Percentiles rank a stretch among this genome's conserved stretches.
Conservation (phyloP, 2,329 filamentous ascomycete species). For the Dactylellina haptotyla region DNA sequence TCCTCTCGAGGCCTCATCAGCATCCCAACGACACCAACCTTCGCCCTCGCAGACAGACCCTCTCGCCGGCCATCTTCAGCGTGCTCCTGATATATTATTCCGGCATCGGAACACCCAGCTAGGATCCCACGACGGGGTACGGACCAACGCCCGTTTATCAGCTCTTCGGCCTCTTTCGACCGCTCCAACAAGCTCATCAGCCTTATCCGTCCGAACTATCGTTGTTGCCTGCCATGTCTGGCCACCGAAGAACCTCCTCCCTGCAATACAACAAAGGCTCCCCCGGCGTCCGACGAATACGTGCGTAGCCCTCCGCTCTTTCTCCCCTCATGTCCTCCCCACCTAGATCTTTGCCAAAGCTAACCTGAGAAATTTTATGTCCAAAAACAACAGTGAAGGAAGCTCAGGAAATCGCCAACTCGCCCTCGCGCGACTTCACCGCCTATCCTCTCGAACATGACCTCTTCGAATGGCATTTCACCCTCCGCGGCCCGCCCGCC, state of each 20-base stretch:
- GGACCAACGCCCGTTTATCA: too few species aligned
- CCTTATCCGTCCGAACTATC: too few species aligned
- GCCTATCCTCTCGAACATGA: conserved; percentile 86
- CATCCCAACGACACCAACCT: not conserved
- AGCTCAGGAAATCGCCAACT: conserved; percentile 82
- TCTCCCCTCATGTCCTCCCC: not conserved
- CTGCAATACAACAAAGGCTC: conserved; percentile 76
- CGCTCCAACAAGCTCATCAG: too few species aligned
- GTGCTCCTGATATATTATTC: too few species aligned
- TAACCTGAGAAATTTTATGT: conserved; percentile 21
- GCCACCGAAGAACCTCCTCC: conserved; percentile 63
- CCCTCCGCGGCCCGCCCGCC: conserved; percentile 84
- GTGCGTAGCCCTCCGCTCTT: conserved; percentile 63
- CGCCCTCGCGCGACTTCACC: conserved; percentile 84
- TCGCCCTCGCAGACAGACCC: too few species aligned
- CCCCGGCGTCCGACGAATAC: conserved; percentile 84
- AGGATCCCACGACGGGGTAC: too few species aligned
- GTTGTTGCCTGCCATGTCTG: conserved; percentile 17
- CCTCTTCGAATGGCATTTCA: conserved; percentile 99
- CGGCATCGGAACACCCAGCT: too few species aligned
- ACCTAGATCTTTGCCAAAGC: conserved; percentile 57
- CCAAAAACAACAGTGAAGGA: conserved; percentile 74
- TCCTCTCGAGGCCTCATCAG: too few species aligned
- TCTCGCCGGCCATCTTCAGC: too few species aligned
- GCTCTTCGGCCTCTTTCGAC: not conserved